Evolutionary conservation across 1,284 basidiomycete genomes (phyloP).

Genomic region (Porodaedalea pini): DNA sequence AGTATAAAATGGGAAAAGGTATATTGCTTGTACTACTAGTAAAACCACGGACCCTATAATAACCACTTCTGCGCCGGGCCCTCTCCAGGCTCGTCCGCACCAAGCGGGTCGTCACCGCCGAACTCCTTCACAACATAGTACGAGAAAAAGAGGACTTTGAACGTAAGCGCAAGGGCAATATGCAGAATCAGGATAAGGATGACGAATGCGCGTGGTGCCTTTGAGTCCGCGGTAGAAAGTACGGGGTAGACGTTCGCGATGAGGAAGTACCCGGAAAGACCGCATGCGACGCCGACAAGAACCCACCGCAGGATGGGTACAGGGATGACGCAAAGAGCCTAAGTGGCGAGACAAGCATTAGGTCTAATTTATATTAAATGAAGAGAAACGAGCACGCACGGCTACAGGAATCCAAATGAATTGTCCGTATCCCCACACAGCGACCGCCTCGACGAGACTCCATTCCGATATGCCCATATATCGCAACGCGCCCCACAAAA

Average conservation of each 20-base stretch:
- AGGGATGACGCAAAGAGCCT: slow-evolving; percentile 83
- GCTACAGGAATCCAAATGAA: slow-evolving; percentile 79
- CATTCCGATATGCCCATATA: slow-evolving; percentile 86
- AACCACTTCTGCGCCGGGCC: background rate
- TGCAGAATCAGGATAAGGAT: slow-evolving; percentile 69
- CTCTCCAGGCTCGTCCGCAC: slow-evolving; percentile 10
- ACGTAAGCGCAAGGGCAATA: slow-evolving; percentile 70
- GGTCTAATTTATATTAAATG: background rate
- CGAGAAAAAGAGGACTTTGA: slow-evolving; percentile 87
- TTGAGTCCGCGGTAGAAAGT: slow-evolving; percentile 80
- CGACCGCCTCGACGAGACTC: slow-evolving; percentile 75
- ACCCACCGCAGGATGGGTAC: slow-evolving; percentile 77
- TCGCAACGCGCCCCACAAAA: slow-evolving; percentile 76
- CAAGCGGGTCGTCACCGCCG: slow-evolving; percentile 38
- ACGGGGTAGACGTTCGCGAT: slow-evolving; percentile 85
- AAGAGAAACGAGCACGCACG: slow-evolving; percentile 39
- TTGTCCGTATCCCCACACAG: slow-evolving; percentile 71
- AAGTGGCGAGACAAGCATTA: slow-evolving; percentile 1
- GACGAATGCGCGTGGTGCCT: slow-evolving; percentile 77
- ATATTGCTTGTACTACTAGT: background rate
- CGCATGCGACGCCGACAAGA: slow-evolving; percentile 67
- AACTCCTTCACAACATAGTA: slow-evolving; percentile 66
- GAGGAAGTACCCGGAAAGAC: slow-evolving; percentile 80
- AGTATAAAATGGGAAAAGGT: background rate
- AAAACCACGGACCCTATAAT: background rate